Conservation (phyloP, 768 basidiomycete species). For the Podaxis mareebaensis region DNA sequence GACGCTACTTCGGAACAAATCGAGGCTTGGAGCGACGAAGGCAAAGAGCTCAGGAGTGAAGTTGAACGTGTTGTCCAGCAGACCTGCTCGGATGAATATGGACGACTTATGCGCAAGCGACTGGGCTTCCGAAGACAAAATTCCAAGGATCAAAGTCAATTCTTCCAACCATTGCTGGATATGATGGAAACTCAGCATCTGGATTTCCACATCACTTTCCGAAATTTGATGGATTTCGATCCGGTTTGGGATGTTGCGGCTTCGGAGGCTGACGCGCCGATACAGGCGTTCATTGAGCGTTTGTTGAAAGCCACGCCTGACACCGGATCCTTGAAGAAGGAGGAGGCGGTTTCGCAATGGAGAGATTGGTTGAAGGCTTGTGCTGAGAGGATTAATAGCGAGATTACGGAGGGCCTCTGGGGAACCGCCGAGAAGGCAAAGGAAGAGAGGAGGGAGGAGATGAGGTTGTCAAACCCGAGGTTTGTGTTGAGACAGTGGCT, state of each 20-base stretch:
- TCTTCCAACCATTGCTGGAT: constrained; percentile 71
- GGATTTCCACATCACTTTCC: constrained; percentile 91
- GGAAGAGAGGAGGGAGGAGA: constrained; percentile 46
- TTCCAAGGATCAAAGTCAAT: constrained; percentile 54
- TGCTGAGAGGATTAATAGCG: constrained; percentile 55
- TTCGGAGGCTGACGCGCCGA: constrained; percentile 5
- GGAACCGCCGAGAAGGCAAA: constrained; percentile 36
- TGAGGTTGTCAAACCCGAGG: constrained; percentile 74
- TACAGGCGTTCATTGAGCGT: constrained; percentile 43
- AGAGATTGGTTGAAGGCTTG: constrained; percentile 65
- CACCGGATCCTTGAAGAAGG: constrained; percentile 42
- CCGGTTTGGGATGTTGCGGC: constrained; percentile 28
- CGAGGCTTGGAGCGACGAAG: constrained; percentile 61
- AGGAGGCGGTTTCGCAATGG: constrained; percentile 52
- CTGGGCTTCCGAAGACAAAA: constrained; percentile 69
- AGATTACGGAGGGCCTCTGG: constrained; percentile 47
- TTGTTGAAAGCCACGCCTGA: constrained; percentile 52
- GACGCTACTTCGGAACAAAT: constrained; percentile 51
- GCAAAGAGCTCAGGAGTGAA: constrained; percentile 55
- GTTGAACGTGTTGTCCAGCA: constrained; percentile 62
- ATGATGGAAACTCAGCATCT: constrained; percentile 71
- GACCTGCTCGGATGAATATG: constrained; percentile 65
- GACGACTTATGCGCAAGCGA: constrained; percentile 70
- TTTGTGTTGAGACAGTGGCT: constrained; percentile 97
- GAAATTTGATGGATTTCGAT: constrained; percentile 65